These are phyloP conservation scores for Ophiorrhiza pumila DNA, from an alignment of 257 asterid species.

Conservation along the genomic window DNA sequence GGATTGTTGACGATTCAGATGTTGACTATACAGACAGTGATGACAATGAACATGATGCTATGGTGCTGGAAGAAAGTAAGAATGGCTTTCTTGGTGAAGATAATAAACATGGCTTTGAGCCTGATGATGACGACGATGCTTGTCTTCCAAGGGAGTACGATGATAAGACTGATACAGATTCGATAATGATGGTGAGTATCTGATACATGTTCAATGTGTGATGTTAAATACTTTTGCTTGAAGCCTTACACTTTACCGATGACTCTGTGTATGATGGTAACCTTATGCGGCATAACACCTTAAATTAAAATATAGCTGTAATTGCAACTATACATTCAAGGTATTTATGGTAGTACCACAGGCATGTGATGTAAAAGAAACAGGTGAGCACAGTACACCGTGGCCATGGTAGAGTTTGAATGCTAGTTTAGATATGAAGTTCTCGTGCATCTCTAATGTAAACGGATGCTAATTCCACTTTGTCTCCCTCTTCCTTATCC, in stretches of 20 bases:
- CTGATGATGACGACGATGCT: conserved; percentile 80
- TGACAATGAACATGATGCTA: conserved; percentile 65
- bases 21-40: conserved; percentile 59
- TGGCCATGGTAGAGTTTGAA: no score
- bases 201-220: neutral
- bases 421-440: neutral
- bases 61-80: conserved; percentile 73
- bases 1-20: conserved; percentile 86
- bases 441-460: neutral
- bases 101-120: conserved; percentile 43
- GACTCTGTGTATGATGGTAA: neutral
- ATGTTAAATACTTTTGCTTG: neutral
- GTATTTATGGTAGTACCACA: neutral
- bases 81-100: conserved; percentile 38
- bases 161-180: conserved; percentile 74
- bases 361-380: neutral
- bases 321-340: neutral
- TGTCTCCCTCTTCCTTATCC: neutral
- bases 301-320: neutral
- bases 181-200: conserved; percentile 78
- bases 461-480: neutral
- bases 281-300: neutral
- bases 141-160: conserved; percentile 70
- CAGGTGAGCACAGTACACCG: no score
- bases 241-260: neutral